Percentiles rank a stretch among this genome's conserved stretches.
Evolutionary conservation across 108 stramenopile species (phyloP).

Genomic region (Cyclotella kingstonii): DNA sequence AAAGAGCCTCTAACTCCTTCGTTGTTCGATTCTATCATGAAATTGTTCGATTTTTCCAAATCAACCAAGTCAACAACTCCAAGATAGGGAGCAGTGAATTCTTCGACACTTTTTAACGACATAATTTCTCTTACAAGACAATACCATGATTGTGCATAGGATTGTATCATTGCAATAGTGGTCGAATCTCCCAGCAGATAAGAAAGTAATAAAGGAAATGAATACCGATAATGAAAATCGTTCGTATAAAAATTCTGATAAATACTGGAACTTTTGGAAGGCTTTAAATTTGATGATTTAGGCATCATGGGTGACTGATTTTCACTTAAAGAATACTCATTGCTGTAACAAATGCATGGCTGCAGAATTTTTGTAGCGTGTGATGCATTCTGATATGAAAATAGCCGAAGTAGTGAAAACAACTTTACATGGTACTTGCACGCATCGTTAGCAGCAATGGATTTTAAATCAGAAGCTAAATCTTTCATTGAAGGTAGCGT

Average conservation of each 20-base stretch:
- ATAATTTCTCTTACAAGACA: constrained; percentile 45
- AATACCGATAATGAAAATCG: not conserved
- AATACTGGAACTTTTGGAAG: too few relatives aligned
- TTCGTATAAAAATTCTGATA: too few relatives aligned
- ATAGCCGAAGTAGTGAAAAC: not conserved
- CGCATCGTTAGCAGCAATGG: not conserved
- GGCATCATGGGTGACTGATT: too few relatives aligned
- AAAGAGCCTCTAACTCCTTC: not conserved
- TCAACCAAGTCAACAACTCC: constrained; percentile 44
- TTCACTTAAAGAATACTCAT: too few relatives aligned
- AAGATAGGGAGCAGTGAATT: constrained; percentile 61
- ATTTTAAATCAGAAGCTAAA: not conserved
- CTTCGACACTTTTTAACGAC: constrained; percentile 42
- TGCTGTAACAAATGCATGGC: not conserved
- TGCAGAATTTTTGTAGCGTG: not conserved
- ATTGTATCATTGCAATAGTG: constrained; percentile 12
- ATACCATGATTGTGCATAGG: constrained; percentile 25
- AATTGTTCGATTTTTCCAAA: not conserved
- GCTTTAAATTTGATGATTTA: too few relatives aligned
- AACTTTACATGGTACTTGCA: not conserved
- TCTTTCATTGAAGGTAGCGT: not conserved
- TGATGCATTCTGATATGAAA: not conserved
- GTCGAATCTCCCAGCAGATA: constrained; percentile 28
- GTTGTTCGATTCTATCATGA: not conserved
- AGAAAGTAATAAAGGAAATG: constrained; percentile 5